These are phyloP conservation scores for Pseudogymnoascus sp. DNA, from an alignment of 2,329 filamentous ascomycete genomes.

Conservation along the genomic window DNA sequence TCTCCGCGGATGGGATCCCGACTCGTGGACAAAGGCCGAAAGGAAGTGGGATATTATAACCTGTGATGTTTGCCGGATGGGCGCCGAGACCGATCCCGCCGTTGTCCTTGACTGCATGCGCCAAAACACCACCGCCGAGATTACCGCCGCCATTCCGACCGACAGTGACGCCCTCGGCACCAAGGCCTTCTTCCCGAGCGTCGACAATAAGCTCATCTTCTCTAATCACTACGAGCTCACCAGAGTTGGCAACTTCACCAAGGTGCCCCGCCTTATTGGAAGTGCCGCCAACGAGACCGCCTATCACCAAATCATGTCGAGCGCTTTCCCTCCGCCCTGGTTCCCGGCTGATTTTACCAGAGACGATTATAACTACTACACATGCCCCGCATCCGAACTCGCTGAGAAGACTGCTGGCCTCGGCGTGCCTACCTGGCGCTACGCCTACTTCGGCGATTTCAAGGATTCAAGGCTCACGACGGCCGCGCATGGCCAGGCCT, in stretches of 20 bases:
- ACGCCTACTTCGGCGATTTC: slow-evolving; percentile 33
- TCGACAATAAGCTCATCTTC: slow-evolving; percentile 14
- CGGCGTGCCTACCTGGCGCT: slow-evolving; percentile 32
- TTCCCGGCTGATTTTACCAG: no score
- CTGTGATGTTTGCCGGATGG: slow-evolving; percentile 10
- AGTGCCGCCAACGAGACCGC: slow-evolving; percentile 12
- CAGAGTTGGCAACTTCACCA: slow-evolving; percentile 1
- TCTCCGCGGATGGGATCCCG: not conserved
- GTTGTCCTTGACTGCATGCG: slow-evolving; percentile 9
- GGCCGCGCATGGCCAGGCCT: slow-evolving; percentile 29
- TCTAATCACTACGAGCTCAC: slow-evolving; percentile 10
- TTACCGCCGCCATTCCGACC: slow-evolving; percentile 9
- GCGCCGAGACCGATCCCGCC: slow-evolving; percentile 9
- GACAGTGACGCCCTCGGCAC: not conserved
- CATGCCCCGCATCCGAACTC: slow-evolving; percentile 27
- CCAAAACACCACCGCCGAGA: slow-evolving; percentile 13
- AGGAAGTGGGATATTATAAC: slow-evolving; percentile 10
- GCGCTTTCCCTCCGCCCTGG: not conserved
- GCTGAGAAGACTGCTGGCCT: slow-evolving; percentile 23
- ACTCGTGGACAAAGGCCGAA: slow-evolving; percentile 12
- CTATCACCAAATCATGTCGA: not conserved
- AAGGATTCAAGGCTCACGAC: slow-evolving; percentile 27
- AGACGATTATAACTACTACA: slow-evolving; percentile 24
- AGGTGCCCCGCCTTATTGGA: slow-evolving; percentile 15
- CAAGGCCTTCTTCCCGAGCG: not conserved